Evolutionary conservation across 352 stramenopile genomes (phyloP), one percentile per base, ranked within the genome.

Genomic region (Phytophthora europaea): DNA sequence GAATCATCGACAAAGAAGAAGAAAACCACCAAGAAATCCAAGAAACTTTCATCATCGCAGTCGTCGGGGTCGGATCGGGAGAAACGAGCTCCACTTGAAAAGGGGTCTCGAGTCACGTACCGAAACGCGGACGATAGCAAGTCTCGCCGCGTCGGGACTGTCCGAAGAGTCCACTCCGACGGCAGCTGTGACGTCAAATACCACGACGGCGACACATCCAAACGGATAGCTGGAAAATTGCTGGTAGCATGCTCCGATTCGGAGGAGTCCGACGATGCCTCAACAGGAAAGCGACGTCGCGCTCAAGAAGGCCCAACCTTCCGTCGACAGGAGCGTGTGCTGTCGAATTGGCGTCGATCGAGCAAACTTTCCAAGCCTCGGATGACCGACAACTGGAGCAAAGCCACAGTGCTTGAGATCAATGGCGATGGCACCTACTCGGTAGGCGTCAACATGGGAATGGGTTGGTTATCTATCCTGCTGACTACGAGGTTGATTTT

Each of bases 181-280:
- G 76, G 79, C 12, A 94, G 74, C 18, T 93, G 78, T 33, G 88
- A 94, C 40, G 28, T 97, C 2, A 54, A 78, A 56, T 97, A 94
- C 62, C 57, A 71, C 4, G 76, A 92, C 40, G 87, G 85, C 0
- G 84, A 94, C 4, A 71, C 48, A 1, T 51, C 61, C 13, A 85
- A 82, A 33, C 71, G 81, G 6, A 57, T 97, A 0, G 55, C 64
- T 0, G 9, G 58, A 38, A 70, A 65, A 13, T 31, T 75, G 40
- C 23, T 88, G 7, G 26, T 74, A 2, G 48, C 54, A 5, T 80
- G 71, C 33, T 83, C 79, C 0, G 79, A 75, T 20, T 86, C 74
- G 0, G 81, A 86, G 7, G 66, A 71, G 59, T 86, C 81, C 0
- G 65, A 70, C 1, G 64, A 62, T 56, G 66, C 72, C 31, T 36